Evolutionary conservation across 2,329 filamentous ascomycete genomes (phyloP), one percentile per base, ranked within the genome.

Genomic region (Aspergillus brasiliensis): DNA sequence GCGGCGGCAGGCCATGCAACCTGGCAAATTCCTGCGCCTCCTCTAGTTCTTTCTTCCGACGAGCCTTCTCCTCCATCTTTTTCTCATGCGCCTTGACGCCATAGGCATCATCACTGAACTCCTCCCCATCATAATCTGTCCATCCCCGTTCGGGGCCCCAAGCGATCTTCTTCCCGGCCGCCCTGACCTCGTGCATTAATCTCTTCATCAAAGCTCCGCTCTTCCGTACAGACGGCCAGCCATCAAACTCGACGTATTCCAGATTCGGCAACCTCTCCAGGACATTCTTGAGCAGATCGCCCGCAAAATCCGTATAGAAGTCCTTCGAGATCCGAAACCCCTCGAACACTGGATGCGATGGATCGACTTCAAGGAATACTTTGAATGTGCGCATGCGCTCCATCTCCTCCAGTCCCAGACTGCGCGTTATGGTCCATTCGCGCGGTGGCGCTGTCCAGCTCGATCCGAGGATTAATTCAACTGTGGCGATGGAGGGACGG

Each of bases 311-410:
- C 2, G 84, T 86, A 66, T 86, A 88, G 60, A 82, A 86, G 42
- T 82, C 77, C 46, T 81, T 76, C n/a, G 81, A 82, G 15, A 82
- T 76, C n/a, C 84, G 75, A 66, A 85, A 87, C 1, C 83, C 84
- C 48, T 82, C 78, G 64, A 87, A 87, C 3, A 82, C 73, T 21
- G 80, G 79, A 60, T 82, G 76, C 6, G 80, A 79, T 4, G 79
- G 85, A 68, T 88, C 85, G 56, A 80, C 78, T 65, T 86, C 82
- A 8, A 87, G 78, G 62, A 87, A 86, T 7, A 88, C 75, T 62
- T 82, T 83, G 49, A 88, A 68, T 3, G 74, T 77, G 47, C 80
- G 76, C 7, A 84, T 71, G 42, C 77, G 77, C 13, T 64, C 74
- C 73, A 81, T 80, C 42, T 84, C 80, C 3, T 72, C 69, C 37